phyloP scores from a whole-genome alignment of 371 early-diverging fungal species.

The Mucor saturninus region DNA sequence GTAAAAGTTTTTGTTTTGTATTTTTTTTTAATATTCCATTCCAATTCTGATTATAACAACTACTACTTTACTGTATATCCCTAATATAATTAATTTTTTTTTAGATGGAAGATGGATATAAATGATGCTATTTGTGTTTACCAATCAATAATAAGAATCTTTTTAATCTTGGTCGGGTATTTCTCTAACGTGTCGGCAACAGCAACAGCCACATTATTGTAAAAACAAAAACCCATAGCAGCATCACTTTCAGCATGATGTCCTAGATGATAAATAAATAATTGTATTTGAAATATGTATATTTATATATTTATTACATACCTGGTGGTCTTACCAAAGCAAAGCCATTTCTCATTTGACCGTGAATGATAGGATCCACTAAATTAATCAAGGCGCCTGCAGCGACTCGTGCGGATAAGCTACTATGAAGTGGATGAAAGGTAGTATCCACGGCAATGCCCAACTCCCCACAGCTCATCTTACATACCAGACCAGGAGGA shows the following conservation, averaged over 20 bases:
- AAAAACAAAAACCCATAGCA: constrained; percentile 75
- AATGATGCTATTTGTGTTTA: constrained; percentile 16
- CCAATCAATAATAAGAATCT: constrained; percentile 68
- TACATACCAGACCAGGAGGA: constrained; percentile 55
- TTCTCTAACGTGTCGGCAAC: constrained; percentile 55
- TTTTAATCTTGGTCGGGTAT: constrained; percentile 53
- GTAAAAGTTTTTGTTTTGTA: neutral
- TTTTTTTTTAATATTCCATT: neutral
- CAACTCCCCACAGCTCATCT: constrained; percentile 62
- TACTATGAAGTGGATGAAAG: constrained; percentile 59
- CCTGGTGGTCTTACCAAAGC: constrained; percentile 71
- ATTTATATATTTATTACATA: constrained; percentile 8
- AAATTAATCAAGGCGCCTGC: constrained; percentile 62
- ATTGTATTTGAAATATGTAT: neutral
- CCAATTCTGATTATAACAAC: constrained; percentile 15
- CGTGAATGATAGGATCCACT: constrained; percentile 58
- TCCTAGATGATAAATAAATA: constrained; percentile 18
- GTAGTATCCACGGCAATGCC: constrained; percentile 68
- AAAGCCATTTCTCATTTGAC: constrained; percentile 65
- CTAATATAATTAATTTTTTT: constrained; percentile 27
- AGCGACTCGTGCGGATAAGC: constrained; percentile 59
- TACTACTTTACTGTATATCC: constrained; percentile 64
- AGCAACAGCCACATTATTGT: constrained; percentile 73
- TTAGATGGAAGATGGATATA: neutral
- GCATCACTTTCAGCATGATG: constrained; percentile 72